These are phyloP conservation scores for Oryza australiensis DNA, from an alignment of 176 grass and related monocot genomes.

Conservation along the genomic window DNA sequence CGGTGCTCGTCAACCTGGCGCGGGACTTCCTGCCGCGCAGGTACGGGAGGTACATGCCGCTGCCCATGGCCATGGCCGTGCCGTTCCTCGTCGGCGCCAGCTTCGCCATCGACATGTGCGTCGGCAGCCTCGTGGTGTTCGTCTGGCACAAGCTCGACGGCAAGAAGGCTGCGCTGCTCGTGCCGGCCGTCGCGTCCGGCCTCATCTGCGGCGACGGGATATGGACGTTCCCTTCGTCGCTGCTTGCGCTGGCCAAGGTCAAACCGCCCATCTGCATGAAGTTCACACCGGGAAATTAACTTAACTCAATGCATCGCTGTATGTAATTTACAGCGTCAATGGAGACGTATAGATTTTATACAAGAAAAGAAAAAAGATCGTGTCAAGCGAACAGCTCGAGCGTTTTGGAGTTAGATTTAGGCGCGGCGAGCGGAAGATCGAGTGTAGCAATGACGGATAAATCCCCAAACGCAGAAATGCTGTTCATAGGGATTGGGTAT, in stretches of 20 bases:
- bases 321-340: not conserved
- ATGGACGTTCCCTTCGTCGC: constrained; percentile 83
- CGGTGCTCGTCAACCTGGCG: constrained; percentile 58
- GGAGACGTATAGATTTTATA: not conserved
- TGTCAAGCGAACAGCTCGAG: not conserved
- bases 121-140: constrained; percentile 83
- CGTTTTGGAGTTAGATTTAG: not conserved
- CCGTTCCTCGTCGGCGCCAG: constrained; percentile 88
- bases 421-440: not conserved
- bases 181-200: constrained; percentile 85
- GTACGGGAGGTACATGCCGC: constrained; percentile 58
- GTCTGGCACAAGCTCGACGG: constrained; percentile 65
- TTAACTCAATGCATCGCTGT: not conserved
- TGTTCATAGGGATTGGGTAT: constrained; percentile 23
- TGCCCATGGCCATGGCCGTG: constrained; percentile 99
- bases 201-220: constrained; percentile 91
- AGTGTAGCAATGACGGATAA: not conserved
- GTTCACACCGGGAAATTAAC: constrained; percentile 62
- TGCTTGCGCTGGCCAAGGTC: constrained; percentile 84
- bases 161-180: constrained; percentile 65
- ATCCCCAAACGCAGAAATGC: not conserved
- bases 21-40: constrained; percentile 60
- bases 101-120: constrained; percentile 96
- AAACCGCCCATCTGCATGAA: constrained; percentile 98
- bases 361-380: not conserved